Percentiles rank a stretch among this genome's conserved stretches.
Conservation (phyloP, 2,329 filamentous ascomycete species). For the Penicillium sp. region DNA sequence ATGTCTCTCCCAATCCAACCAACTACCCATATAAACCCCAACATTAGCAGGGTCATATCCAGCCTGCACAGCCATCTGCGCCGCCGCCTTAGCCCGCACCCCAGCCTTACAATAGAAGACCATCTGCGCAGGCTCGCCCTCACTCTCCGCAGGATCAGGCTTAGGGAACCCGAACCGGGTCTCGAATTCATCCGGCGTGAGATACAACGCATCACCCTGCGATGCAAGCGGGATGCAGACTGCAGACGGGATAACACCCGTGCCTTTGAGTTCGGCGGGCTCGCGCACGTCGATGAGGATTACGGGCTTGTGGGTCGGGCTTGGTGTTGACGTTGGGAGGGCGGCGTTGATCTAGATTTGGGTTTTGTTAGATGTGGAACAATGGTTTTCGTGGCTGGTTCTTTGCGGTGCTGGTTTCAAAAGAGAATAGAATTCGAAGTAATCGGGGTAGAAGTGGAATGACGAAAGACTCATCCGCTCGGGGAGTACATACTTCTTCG, state of each 20-base stretch:
- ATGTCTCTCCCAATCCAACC: constrained; percentile 67
- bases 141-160: constrained; percentile 47
- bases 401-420: background rate
- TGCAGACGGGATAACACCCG: constrained; percentile 62
- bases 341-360: constrained; percentile 28
- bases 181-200: constrained; percentile 68
- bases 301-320: constrained; percentile 22
- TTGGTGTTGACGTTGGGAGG: constrained; percentile 20
- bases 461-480: too few relatives aligned
- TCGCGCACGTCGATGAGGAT: constrained; percentile 43
- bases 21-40: constrained; percentile 45
- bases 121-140: constrained; percentile 32
- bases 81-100: constrained; percentile 69
- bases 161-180: constrained; percentile 71
- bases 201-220: constrained; percentile 68
- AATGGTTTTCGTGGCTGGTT: background rate
- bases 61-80: constrained; percentile 63
- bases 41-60: constrained; percentile 62
- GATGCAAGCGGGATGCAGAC: constrained; percentile 73
- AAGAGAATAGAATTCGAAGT: background rate
- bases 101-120: constrained; percentile 93
- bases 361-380: background rate
- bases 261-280: constrained; percentile 38
- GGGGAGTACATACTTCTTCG: constrained; percentile 26
- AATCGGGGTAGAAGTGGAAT: background rate